A percentile compares a stretch with the other conserved stretches of the same genome.
These are phyloP conservation scores for Coemansia sp. DNA, from an alignment of 192 early-diverging fungal genomes.

Conservation along the genomic window DNA sequence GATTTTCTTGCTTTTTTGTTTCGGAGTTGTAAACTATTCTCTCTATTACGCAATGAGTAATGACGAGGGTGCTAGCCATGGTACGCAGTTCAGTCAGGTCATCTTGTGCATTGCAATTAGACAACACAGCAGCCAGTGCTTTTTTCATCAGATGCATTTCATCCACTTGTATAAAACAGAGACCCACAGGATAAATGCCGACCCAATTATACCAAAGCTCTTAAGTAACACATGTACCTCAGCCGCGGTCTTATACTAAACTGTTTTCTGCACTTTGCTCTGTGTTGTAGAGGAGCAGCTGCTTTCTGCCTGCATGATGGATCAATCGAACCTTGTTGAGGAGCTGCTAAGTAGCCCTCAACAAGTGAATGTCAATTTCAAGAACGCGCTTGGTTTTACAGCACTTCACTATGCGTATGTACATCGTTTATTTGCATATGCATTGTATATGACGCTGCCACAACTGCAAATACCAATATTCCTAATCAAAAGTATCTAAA, in stretches of 20 bases:
- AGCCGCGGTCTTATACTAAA: not conserved
- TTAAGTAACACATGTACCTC: not conserved
- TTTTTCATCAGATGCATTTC: too few relatives aligned
- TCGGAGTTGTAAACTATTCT: not conserved
- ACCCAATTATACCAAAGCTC: too few relatives aligned
- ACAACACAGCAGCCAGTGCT: not conserved
- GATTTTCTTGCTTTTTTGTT: not conserved
- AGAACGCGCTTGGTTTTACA: constrained; percentile 64
- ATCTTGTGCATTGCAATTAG: not conserved
- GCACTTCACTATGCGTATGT: constrained; percentile 68
- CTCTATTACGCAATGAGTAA: constrained; percentile 20
- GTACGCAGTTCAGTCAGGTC: constrained; percentile 10
- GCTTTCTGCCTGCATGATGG: constrained; percentile 68
- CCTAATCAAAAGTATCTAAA: not conserved
- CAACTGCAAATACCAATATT: not conserved
- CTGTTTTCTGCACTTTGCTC: not conserved
- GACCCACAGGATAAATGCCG: too few relatives aligned
- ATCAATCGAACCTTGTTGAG: constrained; percentile 66
- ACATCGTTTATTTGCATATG: constrained; percentile 19
- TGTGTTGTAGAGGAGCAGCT: constrained; percentile 64
- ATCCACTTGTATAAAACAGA: too few relatives aligned
- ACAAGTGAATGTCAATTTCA: constrained; percentile 61
- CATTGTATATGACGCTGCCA: constrained; percentile 8
- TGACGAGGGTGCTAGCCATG: constrained; percentile 28
- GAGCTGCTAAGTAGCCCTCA: constrained; percentile 56